phyloP scores from a whole-genome alignment of 768 basidiomycete genomes.

The Rhizopogon vesiculosus region DNA sequence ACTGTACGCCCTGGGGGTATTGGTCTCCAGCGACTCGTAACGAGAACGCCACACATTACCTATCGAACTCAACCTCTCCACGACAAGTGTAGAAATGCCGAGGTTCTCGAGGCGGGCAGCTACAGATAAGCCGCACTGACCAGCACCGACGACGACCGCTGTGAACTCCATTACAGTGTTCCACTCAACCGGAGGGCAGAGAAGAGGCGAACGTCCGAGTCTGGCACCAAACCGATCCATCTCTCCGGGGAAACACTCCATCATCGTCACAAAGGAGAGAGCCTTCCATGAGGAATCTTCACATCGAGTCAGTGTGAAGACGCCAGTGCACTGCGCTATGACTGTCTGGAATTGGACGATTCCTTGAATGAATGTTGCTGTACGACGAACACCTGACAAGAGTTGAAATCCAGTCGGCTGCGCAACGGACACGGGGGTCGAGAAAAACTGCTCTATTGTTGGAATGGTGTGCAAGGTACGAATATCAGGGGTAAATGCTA shows the following conservation, averaged over 20 bases:
- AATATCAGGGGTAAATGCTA: conserved; percentile 3
- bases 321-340: conserved; percentile 1
- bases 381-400: neutral
- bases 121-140: conserved; percentile 18
- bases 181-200: conserved; percentile 6
- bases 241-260: neutral
- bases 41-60: conserved; percentile 66
- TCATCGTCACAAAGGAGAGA: conserved; percentile 2
- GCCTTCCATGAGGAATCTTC: conserved; percentile 6
- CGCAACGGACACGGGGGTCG: neutral
- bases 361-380: neutral
- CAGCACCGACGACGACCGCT: conserved; percentile 48
- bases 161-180: conserved; percentile 8
- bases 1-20: conserved; percentile 8
- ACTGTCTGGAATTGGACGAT: conserved; percentile 3
- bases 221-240: neutral
- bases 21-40: conserved; percentile 47
- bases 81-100: conserved; percentile 43
- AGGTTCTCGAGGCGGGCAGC: conserved; percentile 34
- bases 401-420: neutral
- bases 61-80: conserved; percentile 57
- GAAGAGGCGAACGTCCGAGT: neutral
- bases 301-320: conserved; percentile 1
- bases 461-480: conserved; percentile 1
- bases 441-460: conserved; percentile 1